These are phyloP conservation scores for Apocynum venetum DNA, from an alignment of 257 asterid genomes.

Conservation along the genomic window DNA sequence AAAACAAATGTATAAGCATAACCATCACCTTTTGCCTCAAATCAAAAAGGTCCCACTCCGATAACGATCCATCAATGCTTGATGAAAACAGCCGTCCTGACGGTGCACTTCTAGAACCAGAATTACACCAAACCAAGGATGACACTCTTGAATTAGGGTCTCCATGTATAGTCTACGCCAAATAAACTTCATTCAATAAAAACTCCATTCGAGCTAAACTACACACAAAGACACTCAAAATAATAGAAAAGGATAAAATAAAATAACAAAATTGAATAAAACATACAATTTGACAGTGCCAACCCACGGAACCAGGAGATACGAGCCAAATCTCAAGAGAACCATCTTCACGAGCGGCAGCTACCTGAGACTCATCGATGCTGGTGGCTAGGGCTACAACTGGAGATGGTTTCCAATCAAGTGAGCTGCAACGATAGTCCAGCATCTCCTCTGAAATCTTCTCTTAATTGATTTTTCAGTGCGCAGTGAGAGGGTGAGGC, in stretches of 20 bases:
- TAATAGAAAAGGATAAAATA: neutral
- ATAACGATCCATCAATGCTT: conserved; percentile 81
- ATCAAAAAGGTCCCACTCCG: conserved; percentile 84
- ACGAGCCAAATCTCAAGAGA: conserved; percentile 97
- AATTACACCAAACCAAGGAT: conserved; percentile 86
- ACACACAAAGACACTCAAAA: conserved; percentile 9
- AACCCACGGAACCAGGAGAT: conserved; percentile 97
- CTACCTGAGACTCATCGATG: conserved; percentile 84
- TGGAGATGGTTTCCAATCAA: conserved; percentile 85
- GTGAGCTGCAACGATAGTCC: conserved; percentile 49
- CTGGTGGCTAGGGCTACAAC: conserved; percentile 92
- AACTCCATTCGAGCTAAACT: neutral
- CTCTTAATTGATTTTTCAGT: neutral
- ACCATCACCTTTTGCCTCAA: conserved; percentile 65
- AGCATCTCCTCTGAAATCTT: conserved; percentile 31
- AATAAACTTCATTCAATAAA: conserved; percentile 13
- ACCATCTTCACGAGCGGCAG: conserved; percentile 92
- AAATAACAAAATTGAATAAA: neutral
- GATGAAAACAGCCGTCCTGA: conserved; percentile 70
- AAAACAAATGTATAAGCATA: neutral
- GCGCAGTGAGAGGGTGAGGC: neutral
- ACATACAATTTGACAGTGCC: conserved; percentile 97
- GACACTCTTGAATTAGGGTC: conserved; percentile 73
- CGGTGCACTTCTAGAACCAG: conserved; percentile 47
- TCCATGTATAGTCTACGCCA: conserved; percentile 78